Conservation (phyloP, 164 flowering plant species). For the Umbilicus rupestris region DNA sequence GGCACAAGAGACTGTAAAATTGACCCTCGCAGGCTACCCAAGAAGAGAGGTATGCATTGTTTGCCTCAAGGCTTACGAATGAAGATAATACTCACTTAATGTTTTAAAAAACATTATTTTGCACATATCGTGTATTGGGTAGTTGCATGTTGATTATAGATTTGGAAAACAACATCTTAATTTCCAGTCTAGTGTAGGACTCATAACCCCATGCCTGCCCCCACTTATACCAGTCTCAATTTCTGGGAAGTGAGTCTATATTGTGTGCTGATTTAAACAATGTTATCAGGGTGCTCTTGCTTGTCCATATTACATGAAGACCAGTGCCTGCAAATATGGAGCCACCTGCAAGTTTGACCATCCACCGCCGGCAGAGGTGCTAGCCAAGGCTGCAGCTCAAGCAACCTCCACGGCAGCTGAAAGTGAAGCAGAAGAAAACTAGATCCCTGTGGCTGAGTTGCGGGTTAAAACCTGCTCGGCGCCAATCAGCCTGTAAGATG, state of each 20-base stretch:
- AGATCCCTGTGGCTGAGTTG: not conserved
- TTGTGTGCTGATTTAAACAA: not conserved
- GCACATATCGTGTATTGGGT: not conserved
- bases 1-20: slow-evolving; percentile 45
- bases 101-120: not conserved
- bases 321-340: slow-evolving; percentile 81
- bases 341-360: slow-evolving; percentile 83
- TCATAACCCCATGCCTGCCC: not conserved
- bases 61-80: not conserved
- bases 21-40: slow-evolving; percentile 89
- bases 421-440: slow-evolving; percentile 15
- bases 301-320: slow-evolving; percentile 83
- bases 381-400: slow-evolving; percentile 47
- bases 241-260: not conserved
- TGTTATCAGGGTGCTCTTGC: slow-evolving; percentile 51
- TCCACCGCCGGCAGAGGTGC: slow-evolving; percentile 87
- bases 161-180: not conserved
- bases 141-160: not conserved
- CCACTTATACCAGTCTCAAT: too few species aligned
- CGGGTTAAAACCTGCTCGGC: too few species aligned
- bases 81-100: not conserved
- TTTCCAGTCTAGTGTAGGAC: not conserved
- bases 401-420: slow-evolving; percentile 23
- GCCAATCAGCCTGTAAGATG: too few species aligned
- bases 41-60: slow-evolving; percentile 68